Conservation (phyloP, 1,139 yeast genomes). For the Eremothecium gossypii region DNA sequence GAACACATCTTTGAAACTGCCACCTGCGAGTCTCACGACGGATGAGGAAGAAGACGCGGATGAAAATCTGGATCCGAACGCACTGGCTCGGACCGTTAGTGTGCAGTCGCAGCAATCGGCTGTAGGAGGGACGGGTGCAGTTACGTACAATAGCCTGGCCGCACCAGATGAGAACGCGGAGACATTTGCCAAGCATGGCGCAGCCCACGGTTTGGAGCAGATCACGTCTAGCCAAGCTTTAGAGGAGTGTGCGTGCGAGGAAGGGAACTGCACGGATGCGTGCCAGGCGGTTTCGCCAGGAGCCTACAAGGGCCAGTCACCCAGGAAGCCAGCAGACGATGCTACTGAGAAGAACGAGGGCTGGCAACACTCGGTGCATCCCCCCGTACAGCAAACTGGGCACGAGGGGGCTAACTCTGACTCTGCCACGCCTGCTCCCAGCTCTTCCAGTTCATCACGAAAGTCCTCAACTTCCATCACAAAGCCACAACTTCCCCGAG, state of each 20-base stretch:
- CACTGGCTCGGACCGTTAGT: conserved; percentile 22
- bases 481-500: conserved; percentile 50
- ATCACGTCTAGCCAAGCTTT: too few relatives aligned
- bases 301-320: too few relatives aligned
- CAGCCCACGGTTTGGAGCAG: neutral
- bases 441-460: conserved; percentile 23
- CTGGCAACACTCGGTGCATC: neutral
- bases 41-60: conserved; percentile 20
- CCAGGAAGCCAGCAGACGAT: neutral
- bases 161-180: neutral
- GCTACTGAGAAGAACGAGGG: neutral
- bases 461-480: conserved; percentile 24
- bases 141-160: neutral
- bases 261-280: neutral
- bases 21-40: conserved; percentile 28
- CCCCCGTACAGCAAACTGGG: neutral
- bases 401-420: conserved; percentile 1
- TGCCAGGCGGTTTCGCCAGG: neutral
- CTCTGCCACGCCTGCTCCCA: conserved; percentile 11
- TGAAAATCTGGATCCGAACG: conserved; percentile 1
- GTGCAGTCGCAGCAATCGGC: conserved; percentile 15
- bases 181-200: neutral
- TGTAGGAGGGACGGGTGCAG: neutral
- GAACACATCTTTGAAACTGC: conserved; percentile 32
- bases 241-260: neutral